Percentiles rank a stretch among this genome's conserved stretches.
These are phyloP conservation scores for Helotiales sp. DNA, from an alignment of 2,329 filamentous ascomycete genomes.

Conservation along the genomic window DNA sequence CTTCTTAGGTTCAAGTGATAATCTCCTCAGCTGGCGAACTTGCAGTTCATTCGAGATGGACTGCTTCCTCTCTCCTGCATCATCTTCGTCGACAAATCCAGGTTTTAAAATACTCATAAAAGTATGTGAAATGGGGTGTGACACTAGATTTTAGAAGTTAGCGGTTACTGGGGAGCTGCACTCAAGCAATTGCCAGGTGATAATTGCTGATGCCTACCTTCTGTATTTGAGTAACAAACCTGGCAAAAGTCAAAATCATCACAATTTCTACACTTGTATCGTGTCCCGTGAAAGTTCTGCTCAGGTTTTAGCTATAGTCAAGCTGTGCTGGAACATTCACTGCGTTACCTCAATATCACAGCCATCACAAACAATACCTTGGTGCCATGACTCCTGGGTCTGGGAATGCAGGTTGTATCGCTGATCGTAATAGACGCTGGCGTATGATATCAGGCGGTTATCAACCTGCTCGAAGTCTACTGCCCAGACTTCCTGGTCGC, in stretches of 20 bases:
- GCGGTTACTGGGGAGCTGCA: no score
- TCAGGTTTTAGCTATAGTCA: background rate
- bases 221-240: background rate
- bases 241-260: background rate
- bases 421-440: no score
- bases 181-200: no score
- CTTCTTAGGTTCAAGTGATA: no score
- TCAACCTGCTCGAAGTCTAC: constrained; percentile 9
- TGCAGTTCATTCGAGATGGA: no score
- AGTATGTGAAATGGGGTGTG: background rate
- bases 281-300: background rate
- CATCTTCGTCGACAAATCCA: background rate
- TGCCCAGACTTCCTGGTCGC: constrained; percentile 6
- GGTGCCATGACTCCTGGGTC: background rate
- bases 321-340: background rate
- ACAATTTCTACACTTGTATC: background rate
- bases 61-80: no score
- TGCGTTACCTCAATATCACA: background rate
- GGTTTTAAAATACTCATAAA: background rate
- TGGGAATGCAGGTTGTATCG: no score
- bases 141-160: no score
- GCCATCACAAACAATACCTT: background rate
- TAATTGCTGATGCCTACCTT: background rate
- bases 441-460: no score
- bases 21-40: no score